Conservation (phyloP, 2,329 filamentous ascomycete genomes). For the Cytospora mali region DNA sequence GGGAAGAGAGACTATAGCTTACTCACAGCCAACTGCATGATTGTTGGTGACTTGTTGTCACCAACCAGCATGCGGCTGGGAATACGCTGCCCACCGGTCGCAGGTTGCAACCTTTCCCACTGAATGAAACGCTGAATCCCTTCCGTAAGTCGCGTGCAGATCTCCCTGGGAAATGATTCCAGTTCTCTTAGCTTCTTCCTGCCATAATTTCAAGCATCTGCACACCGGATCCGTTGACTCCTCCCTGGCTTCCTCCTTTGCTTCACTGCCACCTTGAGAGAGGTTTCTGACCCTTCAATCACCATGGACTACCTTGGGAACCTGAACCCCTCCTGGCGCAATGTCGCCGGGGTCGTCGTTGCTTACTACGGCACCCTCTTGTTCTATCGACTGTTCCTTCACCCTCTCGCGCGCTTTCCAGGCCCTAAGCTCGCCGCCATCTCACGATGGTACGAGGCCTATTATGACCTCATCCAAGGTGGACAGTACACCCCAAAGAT, state of each 20-base stretch:
- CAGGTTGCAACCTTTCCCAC: too few species aligned
- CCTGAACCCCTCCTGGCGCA: background rate
- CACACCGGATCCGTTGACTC: too few species aligned
- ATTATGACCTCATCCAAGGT: constrained; percentile 46
- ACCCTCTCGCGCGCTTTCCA: constrained; percentile 43
- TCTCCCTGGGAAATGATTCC: too few species aligned
- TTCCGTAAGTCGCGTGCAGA: too few species aligned
- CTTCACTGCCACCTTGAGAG: background rate
- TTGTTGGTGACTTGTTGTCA: too few species aligned
- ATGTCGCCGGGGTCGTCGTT: background rate
- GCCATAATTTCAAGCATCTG: too few species aligned
- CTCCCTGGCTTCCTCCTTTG: background rate
- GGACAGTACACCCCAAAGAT: constrained; percentile 49
- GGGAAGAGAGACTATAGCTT: too few species aligned
- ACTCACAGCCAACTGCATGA: too few species aligned
- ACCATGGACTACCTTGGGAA: background rate
- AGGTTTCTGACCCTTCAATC: background rate
- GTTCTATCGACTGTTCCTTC: constrained; percentile 37
- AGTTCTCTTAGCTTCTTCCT: too few species aligned
- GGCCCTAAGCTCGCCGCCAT: constrained; percentile 44
- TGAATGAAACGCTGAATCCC: too few species aligned
- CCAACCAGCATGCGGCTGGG: too few species aligned
- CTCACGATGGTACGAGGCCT: constrained; percentile 46
- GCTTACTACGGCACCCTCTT: background rate
- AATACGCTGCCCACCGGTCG: too few species aligned